These are phyloP conservation scores for Stagonosporopsis rhizophila DNA, from an alignment of 2,329 filamentous ascomycete genomes.

Conservation along the genomic window DNA sequence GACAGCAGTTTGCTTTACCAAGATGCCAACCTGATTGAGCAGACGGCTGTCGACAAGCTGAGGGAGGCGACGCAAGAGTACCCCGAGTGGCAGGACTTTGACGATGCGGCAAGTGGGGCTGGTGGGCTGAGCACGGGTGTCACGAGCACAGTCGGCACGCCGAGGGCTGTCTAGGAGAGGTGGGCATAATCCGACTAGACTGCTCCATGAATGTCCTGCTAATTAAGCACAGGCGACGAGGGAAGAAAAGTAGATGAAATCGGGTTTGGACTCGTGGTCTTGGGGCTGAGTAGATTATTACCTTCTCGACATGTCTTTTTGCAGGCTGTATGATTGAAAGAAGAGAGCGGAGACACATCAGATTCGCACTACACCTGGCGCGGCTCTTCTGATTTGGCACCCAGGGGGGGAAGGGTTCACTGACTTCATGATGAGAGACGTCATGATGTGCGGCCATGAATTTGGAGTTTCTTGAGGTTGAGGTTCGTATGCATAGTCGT, in stretches of 20 bases:
- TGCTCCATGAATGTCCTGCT: neutral
- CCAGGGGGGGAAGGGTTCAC: neutral
- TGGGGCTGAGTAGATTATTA: conserved; percentile 18
- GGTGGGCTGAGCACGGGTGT: conserved; percentile 53
- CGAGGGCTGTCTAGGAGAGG: conserved; percentile 29
- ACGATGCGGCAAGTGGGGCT: conserved; percentile 57
- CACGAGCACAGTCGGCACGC: conserved; percentile 43
- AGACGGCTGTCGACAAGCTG: conserved; percentile 61
- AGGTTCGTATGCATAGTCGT: conserved; percentile 13
- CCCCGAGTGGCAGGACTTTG: conserved; percentile 65
- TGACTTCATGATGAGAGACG: conserved; percentile 1
- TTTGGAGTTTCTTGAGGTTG: neutral
- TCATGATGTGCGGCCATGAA: neutral
- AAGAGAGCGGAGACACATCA: neutral
- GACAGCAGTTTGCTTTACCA: conserved; percentile 90
- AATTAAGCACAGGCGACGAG: neutral
- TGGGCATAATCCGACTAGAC: neutral
- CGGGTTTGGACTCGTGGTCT: neutral
- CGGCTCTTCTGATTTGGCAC: neutral
- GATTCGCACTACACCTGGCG: neutral
- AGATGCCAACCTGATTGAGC: conserved; percentile 90
- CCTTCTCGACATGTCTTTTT: conserved; percentile 29
- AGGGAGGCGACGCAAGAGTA: conserved; percentile 61
- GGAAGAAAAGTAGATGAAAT: too few relatives aligned
- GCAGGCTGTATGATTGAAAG: conserved; percentile 28